Base-by-base conservation (phyloP, 257 asterid genomes). In the Solanum dulcamara region DNA sequence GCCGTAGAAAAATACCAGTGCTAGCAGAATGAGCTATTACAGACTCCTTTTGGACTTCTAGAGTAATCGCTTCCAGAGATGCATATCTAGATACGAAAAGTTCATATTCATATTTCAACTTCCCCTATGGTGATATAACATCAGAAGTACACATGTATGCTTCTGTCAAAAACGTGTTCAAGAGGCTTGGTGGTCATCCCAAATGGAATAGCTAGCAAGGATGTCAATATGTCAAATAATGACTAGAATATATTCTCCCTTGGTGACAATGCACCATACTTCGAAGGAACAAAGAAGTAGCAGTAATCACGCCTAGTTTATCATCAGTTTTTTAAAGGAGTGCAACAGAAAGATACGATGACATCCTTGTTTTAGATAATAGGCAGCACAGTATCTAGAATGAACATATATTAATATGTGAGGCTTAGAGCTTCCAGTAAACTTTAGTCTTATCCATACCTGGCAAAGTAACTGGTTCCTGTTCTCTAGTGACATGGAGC, bases 401-500 rank as follows among this genome's bases (percentile, higher is more conserved):
- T 77, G 28, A 26, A 2, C 15, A 8, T 46, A 46, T 8, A 46
- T 77, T 18, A 46, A 75, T 7, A 74, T 77, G 62, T 0, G 28
- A 46, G 18, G 62, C 9, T 75, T 7, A 15, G 33, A 75, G 22
- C 82, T 26, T 75, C 82, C 35, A 75, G 82, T 15, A 26, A 75
- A 75, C n/a, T 75, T 75, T 75, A 44, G 82, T 44, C 22, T 42
- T 26, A 44, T 26, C 55, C 26, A 46, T 88, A 92, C 96, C 96
- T 88, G 88, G 28, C 83, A 89, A 40, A 37, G 88, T 83, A 68
- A 72, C 88, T 53, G 89, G 88, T 59, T 90, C 94, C 1, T 89
- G 92, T 59, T 92, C 94, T 86, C 94, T 90, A n/a, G 94, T 92
- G 80, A 86, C 67, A 86, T 92, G 96, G 90, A 93, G 90, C 84